phyloP scores from a whole-genome alignment of 345 rosid genomes.

The Eucalyptus shirleyi region DNA sequence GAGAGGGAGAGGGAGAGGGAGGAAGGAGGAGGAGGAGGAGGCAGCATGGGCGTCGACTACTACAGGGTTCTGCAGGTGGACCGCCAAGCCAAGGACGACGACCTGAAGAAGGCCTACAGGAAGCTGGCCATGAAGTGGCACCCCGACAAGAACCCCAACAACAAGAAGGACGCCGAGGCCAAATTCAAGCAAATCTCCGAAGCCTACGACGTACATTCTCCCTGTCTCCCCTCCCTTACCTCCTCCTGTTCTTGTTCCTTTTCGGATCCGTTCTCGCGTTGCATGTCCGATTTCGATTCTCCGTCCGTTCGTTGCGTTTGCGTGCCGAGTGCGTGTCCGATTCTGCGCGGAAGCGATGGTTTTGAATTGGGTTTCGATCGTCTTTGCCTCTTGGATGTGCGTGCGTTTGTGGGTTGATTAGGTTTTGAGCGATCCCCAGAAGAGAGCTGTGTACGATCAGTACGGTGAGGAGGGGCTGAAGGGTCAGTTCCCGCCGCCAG shows the following conservation, averaged over 20 bases:
- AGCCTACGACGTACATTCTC: constrained; percentile 60
- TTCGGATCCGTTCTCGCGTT: neutral
- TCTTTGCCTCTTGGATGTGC: neutral
- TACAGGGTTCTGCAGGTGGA: constrained; percentile 73
- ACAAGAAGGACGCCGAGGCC: constrained; percentile 78
- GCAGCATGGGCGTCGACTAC: constrained; percentile 62
- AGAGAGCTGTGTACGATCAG: constrained; percentile 74
- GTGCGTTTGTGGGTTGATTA: neutral
- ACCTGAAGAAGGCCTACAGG: constrained; percentile 80
- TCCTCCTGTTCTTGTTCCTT: neutral
- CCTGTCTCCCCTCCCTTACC: too few relatives aligned
- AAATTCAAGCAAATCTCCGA: constrained; percentile 93
- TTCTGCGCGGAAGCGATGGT: neutral
- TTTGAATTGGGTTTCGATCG: neutral
- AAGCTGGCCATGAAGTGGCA: constrained; percentile 97
- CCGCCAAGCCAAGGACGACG: constrained; percentile 63
- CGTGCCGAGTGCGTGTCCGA: neutral
- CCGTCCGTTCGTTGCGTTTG: neutral
- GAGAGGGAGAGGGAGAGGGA: neutral
- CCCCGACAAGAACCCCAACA: constrained; percentile 83
- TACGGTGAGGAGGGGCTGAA: constrained; percentile 84
- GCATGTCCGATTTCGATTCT: neutral
- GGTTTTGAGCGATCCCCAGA: constrained; percentile 82
- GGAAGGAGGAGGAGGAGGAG: neutral
- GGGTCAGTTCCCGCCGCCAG: constrained; percentile 75